These are phyloP conservation scores for Blastobotrys mokoenaii DNA, from an alignment of 805 yeast genomes.

Conservation along the genomic window DNA sequence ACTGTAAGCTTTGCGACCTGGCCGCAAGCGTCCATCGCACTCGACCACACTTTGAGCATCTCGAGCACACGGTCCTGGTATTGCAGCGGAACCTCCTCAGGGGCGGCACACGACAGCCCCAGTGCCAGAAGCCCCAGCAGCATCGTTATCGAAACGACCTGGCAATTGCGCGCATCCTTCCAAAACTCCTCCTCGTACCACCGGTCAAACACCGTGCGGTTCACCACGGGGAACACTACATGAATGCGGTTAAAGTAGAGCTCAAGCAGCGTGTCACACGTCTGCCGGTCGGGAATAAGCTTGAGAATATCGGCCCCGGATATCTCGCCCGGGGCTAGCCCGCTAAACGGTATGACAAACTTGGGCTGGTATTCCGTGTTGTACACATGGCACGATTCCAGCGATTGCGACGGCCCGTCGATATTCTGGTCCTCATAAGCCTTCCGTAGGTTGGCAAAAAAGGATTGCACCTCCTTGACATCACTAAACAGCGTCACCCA, in stretches of 20 bases:
- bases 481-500: conserved; percentile 28
- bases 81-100: conserved; percentile 18
- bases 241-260: conserved; percentile 24
- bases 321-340: conserved; percentile 8
- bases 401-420: background rate
- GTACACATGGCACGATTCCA: no score
- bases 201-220: conserved; percentile 23
- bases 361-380: background rate
- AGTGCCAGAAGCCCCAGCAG: conserved; percentile 23
- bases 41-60: conserved; percentile 22
- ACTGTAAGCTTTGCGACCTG: conserved; percentile 23
- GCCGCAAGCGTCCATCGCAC: conserved; percentile 24
- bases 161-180: conserved; percentile 21
- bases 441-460: conserved; percentile 9
- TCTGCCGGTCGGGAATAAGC: conserved; percentile 18
- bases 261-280: conserved; percentile 20
- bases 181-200: conserved; percentile 22
- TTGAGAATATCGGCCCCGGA: conserved; percentile 17
- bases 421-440: conserved; percentile 2
- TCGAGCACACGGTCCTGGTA: conserved; percentile 13
- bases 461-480: conserved; percentile 17
- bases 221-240: conserved; percentile 22
- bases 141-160: conserved; percentile 25
- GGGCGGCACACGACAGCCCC: conserved; percentile 21
- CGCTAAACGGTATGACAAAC: background rate